Base-by-base conservation (phyloP, 2,329 filamentous ascomycete species). In the Trichoderma sp. region DNA sequence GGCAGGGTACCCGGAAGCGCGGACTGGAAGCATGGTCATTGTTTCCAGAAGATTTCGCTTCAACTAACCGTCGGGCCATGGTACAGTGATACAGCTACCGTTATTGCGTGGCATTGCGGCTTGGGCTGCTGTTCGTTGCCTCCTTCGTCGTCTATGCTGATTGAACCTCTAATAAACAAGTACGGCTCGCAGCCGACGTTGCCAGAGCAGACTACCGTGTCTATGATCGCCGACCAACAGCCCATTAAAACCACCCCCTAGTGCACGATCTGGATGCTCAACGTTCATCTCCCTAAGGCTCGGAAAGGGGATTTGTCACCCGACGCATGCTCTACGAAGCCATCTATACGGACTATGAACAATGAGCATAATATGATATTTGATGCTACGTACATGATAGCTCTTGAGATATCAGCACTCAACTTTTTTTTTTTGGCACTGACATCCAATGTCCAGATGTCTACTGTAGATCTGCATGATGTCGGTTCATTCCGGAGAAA, bases 1-100 rank as follows among this genome's bases (percentile, higher is more conserved):
- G 53, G 52, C 61, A 63, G 59, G 60, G 61, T 35, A 31, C 27
- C 56, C 57, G 24, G 33, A 52, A 56, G 47, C 16, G 19, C 6
- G 16, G 40, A n/a, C 8, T 67, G 29, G 68, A 35, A 55, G 40
- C 5, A 37, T 33, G 40, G 55, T 14, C 47, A 55, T 33, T 53
- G 68, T 63, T 70, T 70, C 68, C 57, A 70, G 68, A 68, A 70
- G 52, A 52, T 68, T 68, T 70, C 55, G 29, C 57, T 59, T 31
- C 64, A 29, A 37, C 21, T n/a, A 43, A 19, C 49, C 52, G 33
- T 27, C 53, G n/a, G 49, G 13, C 40, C 24, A 13, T 47, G 35
- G 49, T 47, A 40, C 33, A 13, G 33, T 35, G 6, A 35, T 35
- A 35, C 33, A 0, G 14, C 5, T 16, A 24, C n/a, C 14, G 5